A percentile compares a stretch with the other conserved stretches of the same genome.
These are phyloP conservation scores for Leucoagaricus sp. DNA, from an alignment of 1,284 basidiomycete species.

Conservation along the genomic window DNA sequence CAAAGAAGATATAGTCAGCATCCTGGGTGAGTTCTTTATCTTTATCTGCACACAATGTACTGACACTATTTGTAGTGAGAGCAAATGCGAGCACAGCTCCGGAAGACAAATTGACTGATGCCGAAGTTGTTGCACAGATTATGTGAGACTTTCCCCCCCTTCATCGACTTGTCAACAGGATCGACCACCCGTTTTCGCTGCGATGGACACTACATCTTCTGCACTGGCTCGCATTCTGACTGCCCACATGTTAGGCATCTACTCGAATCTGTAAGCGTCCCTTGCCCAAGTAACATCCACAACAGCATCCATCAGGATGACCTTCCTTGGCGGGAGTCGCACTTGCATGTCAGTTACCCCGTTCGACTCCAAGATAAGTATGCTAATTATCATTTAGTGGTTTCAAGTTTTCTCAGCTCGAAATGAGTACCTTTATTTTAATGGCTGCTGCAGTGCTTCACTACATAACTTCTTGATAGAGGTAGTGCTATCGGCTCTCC, in stretches of 20 bases:
- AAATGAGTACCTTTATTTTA: slow-evolving; percentile 25
- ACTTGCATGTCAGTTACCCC: slow-evolving; percentile 32
- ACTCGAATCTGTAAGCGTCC: slow-evolving; percentile 21
- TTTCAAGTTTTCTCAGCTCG: slow-evolving; percentile 32
- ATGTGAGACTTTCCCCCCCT: slow-evolving; percentile 29
- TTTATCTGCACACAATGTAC: background rate
- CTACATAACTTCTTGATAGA: background rate
- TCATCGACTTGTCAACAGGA: background rate
- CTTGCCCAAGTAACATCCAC: too few relatives aligned
- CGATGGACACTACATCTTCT: slow-evolving; percentile 17
- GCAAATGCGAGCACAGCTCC: slow-evolving; percentile 28
- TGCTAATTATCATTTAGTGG: slow-evolving; percentile 20
- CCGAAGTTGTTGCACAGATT: slow-evolving; percentile 36
- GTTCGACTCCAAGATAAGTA: background rate
- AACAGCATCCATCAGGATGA: too few relatives aligned
- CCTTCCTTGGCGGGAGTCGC: slow-evolving; percentile 41
- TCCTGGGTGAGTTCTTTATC: slow-evolving; percentile 38
- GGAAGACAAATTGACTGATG: slow-evolving; percentile 24
- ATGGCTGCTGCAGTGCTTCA: background rate
- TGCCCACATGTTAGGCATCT: slow-evolving; percentile 31
- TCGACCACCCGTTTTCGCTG: slow-evolving; percentile 11
- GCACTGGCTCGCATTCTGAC: slow-evolving; percentile 13
- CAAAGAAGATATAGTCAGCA: slow-evolving; percentile 46
- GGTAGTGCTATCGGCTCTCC: slow-evolving; percentile 13
- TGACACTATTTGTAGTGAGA: slow-evolving; percentile 20